Base-by-base conservation (phyloP, 1,284 basidiomycete genomes). In the Boletus sp. region DNA sequence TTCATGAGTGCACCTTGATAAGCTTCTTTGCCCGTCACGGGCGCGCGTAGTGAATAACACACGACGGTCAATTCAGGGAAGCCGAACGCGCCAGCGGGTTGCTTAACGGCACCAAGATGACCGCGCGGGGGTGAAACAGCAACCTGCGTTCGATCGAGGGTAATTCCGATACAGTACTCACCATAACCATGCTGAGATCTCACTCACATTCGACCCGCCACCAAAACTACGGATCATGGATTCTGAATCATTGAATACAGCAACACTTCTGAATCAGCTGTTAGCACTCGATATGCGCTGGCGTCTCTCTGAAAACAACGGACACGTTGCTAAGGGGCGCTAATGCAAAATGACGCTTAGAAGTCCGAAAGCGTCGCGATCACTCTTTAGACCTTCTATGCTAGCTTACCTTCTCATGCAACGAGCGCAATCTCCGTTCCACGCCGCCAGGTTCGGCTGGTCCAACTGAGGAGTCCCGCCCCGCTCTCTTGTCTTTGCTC, bases 361-460 rank as follows among this genome's bases (percentile, higher is more conserved):
- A 42, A 35, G 41, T 34, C 62, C 62, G 56, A 54, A 50, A 47
- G 53, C 20, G 26, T 61, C 58, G 56, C 60, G 40, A 59, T 59
- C 44, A 41, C 26, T 35, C 43, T 39, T 47, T 33, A 14, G 13
- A 22, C 8, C 49, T 64, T 65, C 60, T 48, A n/a, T 46, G 20
- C 27, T 62, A 30, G 29, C 23, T 44, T 41, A 22, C 22, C 48
- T 61, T 60, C 55, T 27, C 37, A 42, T 19, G 20, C 13, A 37
- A 16, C 39, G 19, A 38, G 43, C 45, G 44, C 52, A 56, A 64
- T 57, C 47, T 43, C 60, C 62, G 62, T 42, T 33, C 32, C 13
- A 14, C 19, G 36, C 36, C 26, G 27, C 26, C 12, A 35, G 20
- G 27, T 59, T 36, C 20, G 19, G 41, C 19, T 16, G 33, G 16